Evolutionary conservation across 495 filamentous ascomycete genomes (phyloP).

Genomic region (Bombardia bombarda): DNA sequence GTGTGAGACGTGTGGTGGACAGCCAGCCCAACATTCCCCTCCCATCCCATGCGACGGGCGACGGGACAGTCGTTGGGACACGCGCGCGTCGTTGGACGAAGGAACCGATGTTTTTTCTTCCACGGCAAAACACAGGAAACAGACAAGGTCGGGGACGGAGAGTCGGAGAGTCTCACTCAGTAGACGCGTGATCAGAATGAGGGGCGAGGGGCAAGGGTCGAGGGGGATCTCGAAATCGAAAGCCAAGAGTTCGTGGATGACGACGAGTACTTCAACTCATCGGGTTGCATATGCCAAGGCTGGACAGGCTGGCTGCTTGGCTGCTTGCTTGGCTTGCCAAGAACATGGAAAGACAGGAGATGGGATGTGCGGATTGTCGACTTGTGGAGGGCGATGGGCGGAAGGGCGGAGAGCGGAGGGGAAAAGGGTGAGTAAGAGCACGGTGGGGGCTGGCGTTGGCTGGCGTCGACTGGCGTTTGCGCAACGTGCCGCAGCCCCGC

Average conservation of each 20-base stretch:
- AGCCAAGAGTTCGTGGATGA: constrained; percentile 27
- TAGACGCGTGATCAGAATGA: background rate
- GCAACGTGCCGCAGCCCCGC: no score
- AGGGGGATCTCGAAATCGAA: constrained; percentile 2
- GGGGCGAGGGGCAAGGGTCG: no score
- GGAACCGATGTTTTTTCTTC: no score
- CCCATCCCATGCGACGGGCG: constrained; percentile 9
- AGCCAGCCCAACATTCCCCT: constrained; percentile 7
- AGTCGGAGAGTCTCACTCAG: background rate
- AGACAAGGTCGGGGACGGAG: background rate
- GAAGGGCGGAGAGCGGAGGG: no score
- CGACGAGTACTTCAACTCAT: constrained; percentile 15
- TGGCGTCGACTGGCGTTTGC: no score
- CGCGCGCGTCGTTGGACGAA: constrained; percentile 2
- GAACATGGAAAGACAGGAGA: constrained; percentile 15
- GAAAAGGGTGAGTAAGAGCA: no score
- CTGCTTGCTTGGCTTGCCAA: constrained; percentile 17
- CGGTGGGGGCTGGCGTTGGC: no score
- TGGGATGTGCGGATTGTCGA: constrained; percentile 3
- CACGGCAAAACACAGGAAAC: background rate
- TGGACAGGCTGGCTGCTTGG: constrained; percentile 20
- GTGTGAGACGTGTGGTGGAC: constrained; percentile 6
- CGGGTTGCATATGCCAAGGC: constrained; percentile 33
- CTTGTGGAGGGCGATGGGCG: background rate
- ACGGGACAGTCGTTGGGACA: background rate